Base-by-base conservation (phyloP, 345 rosid genomes). In the Boechera stricta region DNA sequence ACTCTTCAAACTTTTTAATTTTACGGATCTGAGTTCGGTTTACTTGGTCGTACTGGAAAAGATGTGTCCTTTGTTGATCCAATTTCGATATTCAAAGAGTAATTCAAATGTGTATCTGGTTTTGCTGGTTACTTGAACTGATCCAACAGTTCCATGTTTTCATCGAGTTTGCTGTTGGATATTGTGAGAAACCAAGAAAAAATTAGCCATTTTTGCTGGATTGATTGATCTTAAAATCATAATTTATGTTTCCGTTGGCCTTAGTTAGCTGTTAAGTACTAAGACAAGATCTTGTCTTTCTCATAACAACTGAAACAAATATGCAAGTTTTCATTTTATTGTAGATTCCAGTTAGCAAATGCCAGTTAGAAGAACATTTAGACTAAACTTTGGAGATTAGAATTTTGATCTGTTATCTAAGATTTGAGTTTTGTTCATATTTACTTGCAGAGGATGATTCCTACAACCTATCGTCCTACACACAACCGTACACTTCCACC, bases 401-500 rank as follows among this genome's bases (percentile, higher is more conserved):
- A 18, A 18, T 18, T 21, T 16, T 16, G 16, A 16, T 16, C 16
- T 16, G 5, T 52, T 67, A 41, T 42, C 24, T 10, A 74, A 64
- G 67, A 48, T 57, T 35, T 65, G 26, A 21, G 39, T 53, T 9
- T 58, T 39, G 28, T 60, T 51, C 33, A 38, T 18, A 18, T 53
- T 42, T 33, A 12, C 45, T 55, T 24, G 7, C 69, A 91, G 98
- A 91, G 82, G 84, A 76, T 87, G 85, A 64, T 81, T n/a, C 92
- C 92, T 52, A 82, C 86, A 15, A 91, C 90, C 16, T 91, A 89
- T 81, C 91, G 77, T 71, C 95, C 93, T 12, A 93, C 93, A 93
- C 93, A 91, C 75, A 81, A 77, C 86, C 84, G 91, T 74, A 85
- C 98, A 66, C 75, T 88, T 81, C 98, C 97, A 64, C 93, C 97